Conservation (phyloP, 306 rosid genomes). For the Oemleria cerasiformis region DNA sequence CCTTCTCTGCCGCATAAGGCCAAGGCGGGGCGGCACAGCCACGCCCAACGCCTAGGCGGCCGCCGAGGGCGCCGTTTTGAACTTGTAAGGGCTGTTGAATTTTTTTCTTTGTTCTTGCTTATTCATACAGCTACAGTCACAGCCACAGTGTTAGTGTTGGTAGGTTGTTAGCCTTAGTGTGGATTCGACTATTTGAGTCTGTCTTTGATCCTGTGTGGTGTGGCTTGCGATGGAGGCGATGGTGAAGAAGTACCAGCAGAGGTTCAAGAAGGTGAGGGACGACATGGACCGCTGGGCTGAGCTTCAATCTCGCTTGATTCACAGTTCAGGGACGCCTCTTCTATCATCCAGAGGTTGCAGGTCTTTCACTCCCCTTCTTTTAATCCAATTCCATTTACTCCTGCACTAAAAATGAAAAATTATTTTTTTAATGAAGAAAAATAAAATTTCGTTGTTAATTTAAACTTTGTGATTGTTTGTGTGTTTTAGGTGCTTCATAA, state of each 20-base stretch:
- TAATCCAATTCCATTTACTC: neutral
- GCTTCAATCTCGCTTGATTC: slow-evolving; percentile 61
- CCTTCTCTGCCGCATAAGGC: too few species aligned
- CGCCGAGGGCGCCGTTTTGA: too few species aligned
- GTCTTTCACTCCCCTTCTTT: slow-evolving; percentile 18
- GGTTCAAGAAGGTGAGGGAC: slow-evolving; percentile 58
- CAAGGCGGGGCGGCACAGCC: too few species aligned
- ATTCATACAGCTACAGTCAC: too few species aligned
- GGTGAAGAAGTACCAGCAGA: slow-evolving; percentile 61
- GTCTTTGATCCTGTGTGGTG: neutral
- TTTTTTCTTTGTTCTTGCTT: too few species aligned
- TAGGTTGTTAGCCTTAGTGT: too few species aligned
- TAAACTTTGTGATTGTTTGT: slow-evolving; percentile 10
- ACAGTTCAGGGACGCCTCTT: slow-evolving; percentile 59
- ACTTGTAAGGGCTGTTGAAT: too few species aligned
- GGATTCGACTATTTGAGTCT: neutral
- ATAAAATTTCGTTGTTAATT: neutral
- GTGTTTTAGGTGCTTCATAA: slow-evolving; percentile 62
- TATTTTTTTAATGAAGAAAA: neutral
- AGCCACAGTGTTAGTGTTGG: too few species aligned
- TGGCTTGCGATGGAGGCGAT: slow-evolving; percentile 49
- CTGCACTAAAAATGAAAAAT: neutral
- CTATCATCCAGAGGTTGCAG: slow-evolving; percentile 66
- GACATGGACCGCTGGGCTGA: slow-evolving; percentile 60
- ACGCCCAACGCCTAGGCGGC: too few species aligned